Evolutionary conservation across 345 rosid species (phyloP).

Genomic region (Murraya paniculata): DNA sequence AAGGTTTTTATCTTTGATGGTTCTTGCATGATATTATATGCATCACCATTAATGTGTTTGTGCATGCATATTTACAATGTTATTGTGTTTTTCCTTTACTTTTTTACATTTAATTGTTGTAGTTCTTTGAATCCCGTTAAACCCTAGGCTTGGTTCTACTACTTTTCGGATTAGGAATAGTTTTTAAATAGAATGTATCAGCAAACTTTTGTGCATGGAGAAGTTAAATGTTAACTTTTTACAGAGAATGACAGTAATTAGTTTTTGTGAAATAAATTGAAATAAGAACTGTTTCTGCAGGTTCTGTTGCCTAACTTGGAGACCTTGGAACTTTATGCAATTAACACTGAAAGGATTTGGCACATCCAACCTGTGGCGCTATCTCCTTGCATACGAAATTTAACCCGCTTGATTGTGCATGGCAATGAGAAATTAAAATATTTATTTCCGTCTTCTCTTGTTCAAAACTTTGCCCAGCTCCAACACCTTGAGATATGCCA

Average conservation of each 20-base stretch:
- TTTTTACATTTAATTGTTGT: neutral
- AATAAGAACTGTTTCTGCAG: neutral
- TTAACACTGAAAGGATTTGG: neutral
- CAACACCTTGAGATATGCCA: conserved; percentile 13
- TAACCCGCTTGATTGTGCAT: conserved; percentile 3
- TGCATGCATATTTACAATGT: neutral
- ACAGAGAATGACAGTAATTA: neutral
- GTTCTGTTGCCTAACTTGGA: conserved; percentile 5
- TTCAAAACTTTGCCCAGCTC: neutral
- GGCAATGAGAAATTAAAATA: neutral
- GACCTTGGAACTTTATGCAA: neutral
- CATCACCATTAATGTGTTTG: neutral
- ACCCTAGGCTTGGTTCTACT: neutral
- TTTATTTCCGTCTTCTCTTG: neutral
- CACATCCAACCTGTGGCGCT: neutral
- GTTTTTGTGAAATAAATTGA: neutral
- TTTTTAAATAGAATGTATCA: neutral
- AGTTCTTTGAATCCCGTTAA: neutral
- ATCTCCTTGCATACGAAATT: neutral
- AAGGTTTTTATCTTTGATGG: neutral
- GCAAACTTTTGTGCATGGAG: neutral
- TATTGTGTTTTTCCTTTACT: neutral
- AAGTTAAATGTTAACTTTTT: neutral
- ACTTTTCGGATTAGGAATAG: neutral
- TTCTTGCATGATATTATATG: neutral